phyloP scores from a whole-genome alignment of 2,329 filamentous ascomycete species.

The Hymenoscyphus linearis region DNA sequence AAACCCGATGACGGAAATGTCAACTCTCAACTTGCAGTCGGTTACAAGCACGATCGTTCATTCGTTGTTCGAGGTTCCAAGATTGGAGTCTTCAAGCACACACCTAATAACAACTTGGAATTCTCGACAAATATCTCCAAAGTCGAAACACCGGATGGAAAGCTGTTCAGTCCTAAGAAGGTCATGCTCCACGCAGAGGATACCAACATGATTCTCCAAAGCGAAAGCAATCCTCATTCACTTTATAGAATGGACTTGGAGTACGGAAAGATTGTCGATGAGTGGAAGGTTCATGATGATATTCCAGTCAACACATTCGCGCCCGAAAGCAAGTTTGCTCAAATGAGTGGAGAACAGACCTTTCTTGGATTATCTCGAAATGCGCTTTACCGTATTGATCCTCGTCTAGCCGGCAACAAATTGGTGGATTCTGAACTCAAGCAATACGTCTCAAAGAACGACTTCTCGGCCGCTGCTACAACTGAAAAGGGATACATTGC shows the following conservation, averaged over 20 bases:
- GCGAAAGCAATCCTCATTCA: conserved; percentile 69
- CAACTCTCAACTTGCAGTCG: conserved; percentile 91
- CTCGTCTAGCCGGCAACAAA: conserved; percentile 83
- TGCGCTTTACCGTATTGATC: conserved; percentile 88
- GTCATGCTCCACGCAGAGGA: conserved; percentile 35
- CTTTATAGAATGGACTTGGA: conserved; percentile 97
- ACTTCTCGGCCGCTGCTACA: conserved; percentile 89
- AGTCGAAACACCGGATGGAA: conserved; percentile 81
- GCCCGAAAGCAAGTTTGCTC: conserved; percentile 95
- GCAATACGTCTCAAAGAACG: conserved; percentile 95
- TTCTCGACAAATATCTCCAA: conserved; percentile 98
- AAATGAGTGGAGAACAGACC: conserved; percentile 92
- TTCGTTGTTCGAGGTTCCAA: conserved; percentile 97
- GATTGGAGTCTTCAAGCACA: conserved; percentile 98
- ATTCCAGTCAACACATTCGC: conserved; percentile 89
- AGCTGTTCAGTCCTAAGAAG: conserved; percentile 83
- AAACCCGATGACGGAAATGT: conserved; percentile 71
- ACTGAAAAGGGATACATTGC: conserved; percentile 97
- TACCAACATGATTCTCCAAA: conserved; percentile 33
- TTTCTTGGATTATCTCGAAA: conserved; percentile 93
- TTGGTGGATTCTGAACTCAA: conserved; percentile 90
- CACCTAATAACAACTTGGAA: conserved; percentile 82
- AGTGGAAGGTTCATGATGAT: conserved; percentile 97
- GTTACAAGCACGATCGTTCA: conserved; percentile 93
- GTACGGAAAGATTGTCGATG: conserved; percentile 95